phyloP scores from a whole-genome alignment of 305 asterid species.

The Euphrasia arctica region DNA sequence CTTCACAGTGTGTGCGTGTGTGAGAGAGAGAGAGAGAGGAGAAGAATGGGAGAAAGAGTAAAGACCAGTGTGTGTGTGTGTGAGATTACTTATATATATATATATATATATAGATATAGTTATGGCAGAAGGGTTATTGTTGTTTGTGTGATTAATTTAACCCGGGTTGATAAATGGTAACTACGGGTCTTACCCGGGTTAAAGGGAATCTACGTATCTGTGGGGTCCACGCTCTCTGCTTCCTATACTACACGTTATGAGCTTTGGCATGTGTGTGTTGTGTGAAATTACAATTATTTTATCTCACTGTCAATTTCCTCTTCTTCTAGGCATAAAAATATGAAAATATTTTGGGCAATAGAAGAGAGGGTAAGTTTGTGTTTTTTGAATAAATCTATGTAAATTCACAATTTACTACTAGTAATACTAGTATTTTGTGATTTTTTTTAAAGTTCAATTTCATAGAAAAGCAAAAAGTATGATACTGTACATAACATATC shows the following conservation, averaged over 20 bases:
- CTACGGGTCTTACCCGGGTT: conserved; percentile 30
- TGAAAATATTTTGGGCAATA: not conserved
- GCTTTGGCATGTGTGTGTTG: conserved; percentile 29
- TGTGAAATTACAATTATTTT: conserved; percentile 2
- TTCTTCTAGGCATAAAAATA: not conserved
- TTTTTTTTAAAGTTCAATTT: not conserved
- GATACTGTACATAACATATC: no score
- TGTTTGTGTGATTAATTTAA: conserved; percentile 15
- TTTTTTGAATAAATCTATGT: no score
- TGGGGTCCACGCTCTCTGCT: conserved; percentile 3
- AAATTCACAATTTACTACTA: no score
- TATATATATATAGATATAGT: conserved; percentile 25
- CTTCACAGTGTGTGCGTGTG: conserved; percentile 16
- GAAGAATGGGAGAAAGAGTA: conserved; percentile 19
- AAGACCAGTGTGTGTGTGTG: conserved; percentile 29
- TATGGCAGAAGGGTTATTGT: not conserved
- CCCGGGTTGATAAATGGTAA: conserved; percentile 23
- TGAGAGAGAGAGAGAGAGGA: conserved; percentile 20
- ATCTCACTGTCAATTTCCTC: conserved; percentile 28
- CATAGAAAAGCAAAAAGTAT: no score
- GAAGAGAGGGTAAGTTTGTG: no score
- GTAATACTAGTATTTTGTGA: not conserved
- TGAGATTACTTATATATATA: conserved; percentile 9
- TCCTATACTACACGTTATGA: conserved; percentile 7
- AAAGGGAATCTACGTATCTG: conserved; percentile 36